Evolutionary conservation across 179 eudicot genomes (phyloP).

Genomic region (Amaranthus tricolor): DNA sequence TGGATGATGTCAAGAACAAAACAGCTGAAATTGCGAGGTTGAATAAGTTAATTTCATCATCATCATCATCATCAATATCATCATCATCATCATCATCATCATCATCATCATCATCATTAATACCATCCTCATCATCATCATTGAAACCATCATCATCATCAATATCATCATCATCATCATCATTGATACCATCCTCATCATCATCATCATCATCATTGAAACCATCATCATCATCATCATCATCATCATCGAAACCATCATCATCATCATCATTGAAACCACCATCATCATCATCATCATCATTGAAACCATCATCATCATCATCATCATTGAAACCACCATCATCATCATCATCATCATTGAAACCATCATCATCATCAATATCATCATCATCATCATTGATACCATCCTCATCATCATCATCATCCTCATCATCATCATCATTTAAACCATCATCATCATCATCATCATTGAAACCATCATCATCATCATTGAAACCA

Average conservation of each 20-base stretch:
- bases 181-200: background rate
- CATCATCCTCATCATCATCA: no score
- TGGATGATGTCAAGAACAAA: background rate
- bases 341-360: no score
- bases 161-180: background rate
- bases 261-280: no score
- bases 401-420: background rate
- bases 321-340: no score
- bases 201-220: background rate
- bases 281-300: no score
- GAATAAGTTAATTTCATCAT: background rate
- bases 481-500: no score
- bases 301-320: no score
- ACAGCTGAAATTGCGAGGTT: background rate
- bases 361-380: background rate
- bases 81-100: background rate
- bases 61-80: background rate
- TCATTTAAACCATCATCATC: no score
- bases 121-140: background rate
- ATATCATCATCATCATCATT: background rate
- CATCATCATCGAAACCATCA: no score
- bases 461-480: no score
- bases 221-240: background rate
- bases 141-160: background rate
- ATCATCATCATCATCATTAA: background rate